Percentiles rank a stretch among this genome's conserved stretches.
phyloP scores from a whole-genome alignment of 768 basidiomycete genomes.

The Tulasnella sp. region DNA sequence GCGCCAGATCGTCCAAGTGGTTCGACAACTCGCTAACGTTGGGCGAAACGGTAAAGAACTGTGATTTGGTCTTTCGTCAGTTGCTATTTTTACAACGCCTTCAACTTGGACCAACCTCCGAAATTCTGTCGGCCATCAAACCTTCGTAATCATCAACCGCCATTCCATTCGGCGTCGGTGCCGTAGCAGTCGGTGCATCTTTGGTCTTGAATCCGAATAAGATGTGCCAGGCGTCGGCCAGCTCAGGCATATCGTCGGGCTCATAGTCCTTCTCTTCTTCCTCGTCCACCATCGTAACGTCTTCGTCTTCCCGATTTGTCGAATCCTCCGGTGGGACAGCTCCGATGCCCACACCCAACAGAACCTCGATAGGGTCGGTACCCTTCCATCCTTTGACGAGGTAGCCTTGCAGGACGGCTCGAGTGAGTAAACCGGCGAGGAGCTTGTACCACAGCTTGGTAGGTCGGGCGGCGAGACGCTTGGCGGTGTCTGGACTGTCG shows the following conservation, averaged over 20 bases:
- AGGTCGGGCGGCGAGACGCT: slow-evolving; percentile 41
- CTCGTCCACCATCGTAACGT: slow-evolving; percentile 34
- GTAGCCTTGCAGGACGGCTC: slow-evolving; percentile 84
- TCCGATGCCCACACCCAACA: slow-evolving; percentile 65
- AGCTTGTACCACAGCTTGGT: slow-evolving; percentile 80
- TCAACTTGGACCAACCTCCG: slow-evolving; percentile 51
- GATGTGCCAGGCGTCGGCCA: slow-evolving; percentile 61
- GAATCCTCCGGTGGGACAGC: slow-evolving; percentile 4
- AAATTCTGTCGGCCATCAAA: slow-evolving; percentile 70
- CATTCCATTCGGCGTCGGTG: slow-evolving; percentile 33
- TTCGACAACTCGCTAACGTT: slow-evolving; percentile 59
- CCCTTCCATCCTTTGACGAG: slow-evolving; percentile 78
- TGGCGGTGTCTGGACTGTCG: background rate
- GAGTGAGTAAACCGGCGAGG: slow-evolving; percentile 67
- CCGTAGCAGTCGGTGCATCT: background rate
- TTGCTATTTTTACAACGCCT: background rate
- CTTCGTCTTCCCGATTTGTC: slow-evolving; percentile 24
- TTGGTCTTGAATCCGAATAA: slow-evolving; percentile 49
- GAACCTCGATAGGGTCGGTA: slow-evolving; percentile 60
- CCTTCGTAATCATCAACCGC: slow-evolving; percentile 67
- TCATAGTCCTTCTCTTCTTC: slow-evolving; percentile 48
- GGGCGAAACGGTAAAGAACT: slow-evolving; percentile 76
- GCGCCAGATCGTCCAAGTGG: slow-evolving; percentile 70
- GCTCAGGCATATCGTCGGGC: slow-evolving; percentile 67
- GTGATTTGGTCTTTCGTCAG: background rate